Percentiles rank a stretch among this genome's conserved stretches.
Evolutionary conservation across 2,329 filamentous ascomycete genomes (phyloP).

Genomic region (Neonectria neomacrospora): DNA sequence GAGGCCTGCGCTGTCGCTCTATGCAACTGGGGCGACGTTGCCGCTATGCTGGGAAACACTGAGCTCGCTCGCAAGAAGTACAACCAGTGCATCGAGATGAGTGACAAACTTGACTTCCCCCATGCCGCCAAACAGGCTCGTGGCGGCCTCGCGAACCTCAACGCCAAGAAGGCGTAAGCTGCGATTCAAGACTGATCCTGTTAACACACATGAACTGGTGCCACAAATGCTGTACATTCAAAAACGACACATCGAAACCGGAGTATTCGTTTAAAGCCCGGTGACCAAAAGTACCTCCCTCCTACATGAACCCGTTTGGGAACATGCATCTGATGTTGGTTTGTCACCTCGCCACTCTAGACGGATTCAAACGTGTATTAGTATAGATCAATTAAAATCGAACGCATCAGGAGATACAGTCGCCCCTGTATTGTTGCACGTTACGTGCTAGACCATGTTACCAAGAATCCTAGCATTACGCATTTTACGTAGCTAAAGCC

Average conservation of each 20-base stretch:
- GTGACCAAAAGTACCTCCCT: background rate
- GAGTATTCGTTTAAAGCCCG: background rate
- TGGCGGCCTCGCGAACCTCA: conserved; percentile 57
- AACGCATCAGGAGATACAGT: background rate
- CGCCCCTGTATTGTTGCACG: background rate
- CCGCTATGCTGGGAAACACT: conserved; percentile 75
- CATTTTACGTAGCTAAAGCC: background rate
- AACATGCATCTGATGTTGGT: background rate
- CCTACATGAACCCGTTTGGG: background rate
- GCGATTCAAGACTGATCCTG: background rate
- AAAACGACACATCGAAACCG: background rate
- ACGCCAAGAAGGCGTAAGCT: conserved; percentile 23
- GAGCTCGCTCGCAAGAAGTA: conserved; percentile 75
- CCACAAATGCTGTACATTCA: background rate
- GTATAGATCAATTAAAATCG: background rate
- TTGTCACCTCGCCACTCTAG: background rate
- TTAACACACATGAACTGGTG: background rate
- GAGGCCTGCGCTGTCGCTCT: conserved; percentile 83
- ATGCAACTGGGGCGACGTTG: conserved; percentile 89
- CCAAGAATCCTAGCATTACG: background rate
- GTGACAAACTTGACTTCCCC: conserved; percentile 63
- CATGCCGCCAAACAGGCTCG: conserved; percentile 64
- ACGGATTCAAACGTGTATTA: background rate
- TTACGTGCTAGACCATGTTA: background rate
- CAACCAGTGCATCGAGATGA: conserved; percentile 72